Evolutionary conservation across 163 green algal genomes (phyloP), one percentile per base, ranked within the genome.

Genomic region (Smithsoniella earleae): DNA sequence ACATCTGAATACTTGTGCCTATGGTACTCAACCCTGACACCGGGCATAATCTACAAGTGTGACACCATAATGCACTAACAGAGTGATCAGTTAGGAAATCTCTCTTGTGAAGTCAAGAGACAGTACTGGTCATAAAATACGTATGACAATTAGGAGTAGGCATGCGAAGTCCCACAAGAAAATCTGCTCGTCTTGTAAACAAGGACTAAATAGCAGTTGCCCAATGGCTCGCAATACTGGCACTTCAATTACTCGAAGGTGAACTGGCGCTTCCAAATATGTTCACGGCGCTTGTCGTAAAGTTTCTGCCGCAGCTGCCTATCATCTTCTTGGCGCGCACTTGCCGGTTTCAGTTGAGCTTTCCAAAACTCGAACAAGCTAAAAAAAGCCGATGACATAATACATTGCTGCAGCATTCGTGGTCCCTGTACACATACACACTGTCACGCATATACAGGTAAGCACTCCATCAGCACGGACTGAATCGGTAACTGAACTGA

Each of bases 331-430:
- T 10, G 25, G 49, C 49, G 66, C 75, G 80, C 20, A 80, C 74
- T 49, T 80, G 74, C 36, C 63, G 36, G 18, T 79, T 84, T 83
- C 38, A 92, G 46, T 3, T 80, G 65, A 5, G 75, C 54, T 63
- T 92, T 92, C 75, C 84, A 89, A 52, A 85, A 85, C 69, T 93
- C 87, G 66, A 90, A 91, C 3, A 87, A 74, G 0, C 81, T 82
- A 73, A 93, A 93, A 63, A 93, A 93, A 8, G 83, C 69, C 2
- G 87, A 82, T 5, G 79, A 88, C 81, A 87, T 89, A 10, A 90
- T 76, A 5, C 85, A 80, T 20, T 82, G 81, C 77, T 92, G 87
- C 38, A 79, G 73, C 36, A 91, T 77, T 1, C 87, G 78, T 2
- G 84, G 84, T 1, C 79, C 79, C 81, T 86, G 80, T 72, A 73